Conservation (phyloP, 2,329 filamentous ascomycete species). For the Phialemonium atrogriseum region DNA sequence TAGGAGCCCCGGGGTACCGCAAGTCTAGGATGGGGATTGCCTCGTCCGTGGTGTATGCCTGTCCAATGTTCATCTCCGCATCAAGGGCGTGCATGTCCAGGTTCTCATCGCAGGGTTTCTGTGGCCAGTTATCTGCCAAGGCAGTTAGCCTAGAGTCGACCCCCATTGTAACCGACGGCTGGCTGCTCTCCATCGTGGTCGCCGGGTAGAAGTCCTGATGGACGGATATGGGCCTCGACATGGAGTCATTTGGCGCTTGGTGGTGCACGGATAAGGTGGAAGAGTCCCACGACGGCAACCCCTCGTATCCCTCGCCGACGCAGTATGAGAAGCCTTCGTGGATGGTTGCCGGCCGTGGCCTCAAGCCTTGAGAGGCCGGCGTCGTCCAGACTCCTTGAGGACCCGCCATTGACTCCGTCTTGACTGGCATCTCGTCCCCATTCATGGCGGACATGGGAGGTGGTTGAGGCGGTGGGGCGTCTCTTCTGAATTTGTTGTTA, state of each 20-base stretch:
- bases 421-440: slow-evolving; percentile 37
- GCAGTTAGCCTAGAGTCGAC: slow-evolving; percentile 10
- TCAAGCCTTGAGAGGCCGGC: slow-evolving; percentile 40
- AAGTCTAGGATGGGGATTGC: slow-evolving; percentile 55
- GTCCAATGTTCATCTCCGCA: slow-evolving; percentile 50
- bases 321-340: slow-evolving; percentile 55
- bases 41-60: slow-evolving; percentile 55
- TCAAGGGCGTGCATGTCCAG: slow-evolving; percentile 49
- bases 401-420: slow-evolving; percentile 37
- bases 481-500: slow-evolving; percentile 38
- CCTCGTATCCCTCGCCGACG: slow-evolving; percentile 42
- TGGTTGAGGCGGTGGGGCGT: slow-evolving; percentile 32
- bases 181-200: slow-evolving; percentile 40
- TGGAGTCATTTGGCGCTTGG: slow-evolving; percentile 40
- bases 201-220: slow-evolving; percentile 50
- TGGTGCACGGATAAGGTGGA: slow-evolving; percentile 42
- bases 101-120: slow-evolving; percentile 49
- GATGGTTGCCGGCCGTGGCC: slow-evolving; percentile 49
- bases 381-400: slow-evolving; percentile 46
- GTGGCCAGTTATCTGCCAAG: slow-evolving; percentile 36
- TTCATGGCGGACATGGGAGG: slow-evolving; percentile 41
- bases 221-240: slow-evolving; percentile 47
- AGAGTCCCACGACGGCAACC: slow-evolving; percentile 49
- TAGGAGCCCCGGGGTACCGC: slow-evolving; percentile 36
- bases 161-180: slow-evolving; percentile 19